Conservation (phyloP, 768 basidiomycete species). For the Lactarius deliciosus region DNA sequence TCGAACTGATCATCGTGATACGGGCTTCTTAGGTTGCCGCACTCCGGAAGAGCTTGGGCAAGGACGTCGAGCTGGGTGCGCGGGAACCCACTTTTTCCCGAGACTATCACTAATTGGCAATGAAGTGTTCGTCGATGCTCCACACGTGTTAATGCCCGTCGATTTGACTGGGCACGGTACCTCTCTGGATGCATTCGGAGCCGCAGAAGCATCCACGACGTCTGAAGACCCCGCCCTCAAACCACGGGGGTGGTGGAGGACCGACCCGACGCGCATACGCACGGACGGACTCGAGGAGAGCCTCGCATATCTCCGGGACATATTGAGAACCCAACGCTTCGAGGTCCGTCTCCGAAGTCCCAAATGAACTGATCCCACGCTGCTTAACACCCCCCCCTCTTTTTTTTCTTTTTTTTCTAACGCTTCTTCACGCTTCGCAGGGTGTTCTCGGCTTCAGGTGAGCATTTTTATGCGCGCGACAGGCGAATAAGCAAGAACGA, state of each 20-base stretch:
- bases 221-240: constrained; percentile 51
- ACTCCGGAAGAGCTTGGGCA: constrained; percentile 61
- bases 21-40: constrained; percentile 55
- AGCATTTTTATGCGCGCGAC: constrained; percentile 14
- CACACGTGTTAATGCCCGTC: constrained; percentile 61
- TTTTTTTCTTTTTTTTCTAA: not conserved
- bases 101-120: not conserved
- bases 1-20: not conserved
- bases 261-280: constrained; percentile 51
- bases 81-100: constrained; percentile 3
- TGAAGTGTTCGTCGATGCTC: constrained; percentile 73
- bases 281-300: constrained; percentile 59
- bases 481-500: not conserved
- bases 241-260: constrained; percentile 73
- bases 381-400: not conserved
- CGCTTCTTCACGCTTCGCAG: constrained; percentile 39
- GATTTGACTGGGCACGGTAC: constrained; percentile 47
- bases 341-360: constrained; percentile 49
- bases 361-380: constrained; percentile 12
- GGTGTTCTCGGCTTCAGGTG: constrained; percentile 82
- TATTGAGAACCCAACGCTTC: constrained; percentile 58
- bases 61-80: constrained; percentile 61
- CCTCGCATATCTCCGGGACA: constrained; percentile 51
- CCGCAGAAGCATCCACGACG: constrained; percentile 38
- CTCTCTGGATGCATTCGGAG: constrained; percentile 41